Evolutionary conservation across 306 rosid species (phyloP).

Genomic region (Ochetophila trinervis): DNA sequence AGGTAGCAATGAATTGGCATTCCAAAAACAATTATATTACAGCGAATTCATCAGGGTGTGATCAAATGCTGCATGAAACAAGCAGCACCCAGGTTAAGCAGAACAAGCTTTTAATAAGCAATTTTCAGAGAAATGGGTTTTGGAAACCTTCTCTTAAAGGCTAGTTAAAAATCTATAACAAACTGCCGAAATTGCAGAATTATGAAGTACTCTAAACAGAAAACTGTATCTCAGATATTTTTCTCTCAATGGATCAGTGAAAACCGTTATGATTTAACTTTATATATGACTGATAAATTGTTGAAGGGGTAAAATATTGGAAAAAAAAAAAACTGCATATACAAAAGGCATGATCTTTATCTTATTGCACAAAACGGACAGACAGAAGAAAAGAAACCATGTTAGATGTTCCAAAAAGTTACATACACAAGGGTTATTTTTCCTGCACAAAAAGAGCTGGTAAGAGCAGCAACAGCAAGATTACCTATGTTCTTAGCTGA

Average conservation of each 20-base stretch:
- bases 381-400: constrained; percentile 13
- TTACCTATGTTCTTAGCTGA: constrained; percentile 11
- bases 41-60: no score
- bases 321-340: neutral
- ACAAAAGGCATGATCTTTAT: constrained; percentile 10
- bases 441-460: constrained; percentile 21
- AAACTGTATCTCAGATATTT: neutral
- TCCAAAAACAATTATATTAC: no score
- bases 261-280: neutral
- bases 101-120: no score
- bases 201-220: neutral
- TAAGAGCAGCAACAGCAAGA: neutral
- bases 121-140: no score
- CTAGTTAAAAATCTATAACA: no score
- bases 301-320: neutral
- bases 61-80: no score
- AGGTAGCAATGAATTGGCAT: no score
- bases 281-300: neutral
- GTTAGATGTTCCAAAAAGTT: constrained; percentile 21
- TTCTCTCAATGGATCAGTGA: neutral
- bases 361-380: constrained; percentile 4
- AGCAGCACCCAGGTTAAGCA: no score
- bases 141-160: no score
- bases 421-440: constrained; percentile 11
- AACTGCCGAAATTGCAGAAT: no score